Evolutionary conservation across 768 basidiomycete genomes (phyloP), one percentile per base, ranked within the genome.

Genomic region (Ramaria rubella): DNA sequence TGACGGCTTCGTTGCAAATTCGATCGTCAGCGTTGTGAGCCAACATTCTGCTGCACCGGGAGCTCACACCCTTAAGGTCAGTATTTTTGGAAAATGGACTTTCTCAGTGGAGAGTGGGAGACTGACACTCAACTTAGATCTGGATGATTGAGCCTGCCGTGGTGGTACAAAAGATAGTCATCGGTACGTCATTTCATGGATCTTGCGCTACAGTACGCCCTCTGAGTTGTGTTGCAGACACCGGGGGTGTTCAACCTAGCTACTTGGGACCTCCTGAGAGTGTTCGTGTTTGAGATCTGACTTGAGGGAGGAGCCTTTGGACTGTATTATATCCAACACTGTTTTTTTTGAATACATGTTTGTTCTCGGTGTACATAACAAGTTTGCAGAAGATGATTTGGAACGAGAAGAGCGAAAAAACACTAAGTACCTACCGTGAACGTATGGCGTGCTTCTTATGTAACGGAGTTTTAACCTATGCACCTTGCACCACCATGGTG

Each of bases 231-330:
- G 51, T 46, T 36, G 15, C 61, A 82, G 83, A 84, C 66, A 75
- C 79, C 23, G 82, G 82, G 31, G 80, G 79, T 15, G 71, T 84
- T 5, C 61, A 67, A 46, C 67, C 76, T 0, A 83, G 81, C 60
- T 86, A 83, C 63, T 72, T 86, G 31, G 83, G 83, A 6, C 83
- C 83, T 31, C 81, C 83, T 1, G 83, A 85, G 66, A 82, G 81
- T 64, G 64, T 72, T 17, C 59, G 27, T 19, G 59, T 66, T 31
- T 67, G 45, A 58, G n/a, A n/a, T n/a, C n/a, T n/a, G n/a, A n/a
- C n/a, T n/a, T n/a, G n/a, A n/a, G n/a, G n/a, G n/a, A n/a, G n/a
- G n/a, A n/a, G n/a, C n/a, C n/a, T n/a, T n/a, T n/a, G n/a, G n/a
- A n/a, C n/a, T n/a, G n/a, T n/a, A n/a, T n/a, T n/a, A n/a, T n/a